Percentiles rank a stretch among this genome's conserved stretches.
Conservation (phyloP, 192 early-diverging fungal species). For the Entomortierella lignicola region DNA sequence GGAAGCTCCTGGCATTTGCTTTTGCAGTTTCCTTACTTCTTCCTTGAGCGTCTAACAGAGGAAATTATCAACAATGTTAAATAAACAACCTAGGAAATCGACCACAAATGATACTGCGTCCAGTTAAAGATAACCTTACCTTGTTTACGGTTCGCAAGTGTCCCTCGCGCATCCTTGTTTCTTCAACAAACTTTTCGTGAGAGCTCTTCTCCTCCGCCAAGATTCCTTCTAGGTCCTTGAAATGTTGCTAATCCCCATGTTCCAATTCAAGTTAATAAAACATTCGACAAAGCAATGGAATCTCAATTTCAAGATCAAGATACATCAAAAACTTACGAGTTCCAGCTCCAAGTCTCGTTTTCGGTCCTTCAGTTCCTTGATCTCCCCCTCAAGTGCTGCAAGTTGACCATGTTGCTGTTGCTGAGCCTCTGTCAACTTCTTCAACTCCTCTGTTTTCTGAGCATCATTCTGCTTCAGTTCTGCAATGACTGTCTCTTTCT, state of each 20-base stretch:
- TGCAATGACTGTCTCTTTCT: slow-evolving; percentile 29
- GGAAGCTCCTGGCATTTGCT: slow-evolving; percentile 17
- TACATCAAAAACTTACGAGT: slow-evolving; percentile 11
- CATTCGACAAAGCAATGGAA: no score
- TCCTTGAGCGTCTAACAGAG: slow-evolving; percentile 86
- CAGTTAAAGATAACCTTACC: no score
- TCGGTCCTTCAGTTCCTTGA: slow-evolving; percentile 27
- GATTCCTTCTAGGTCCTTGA: slow-evolving; percentile 58
- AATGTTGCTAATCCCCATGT: slow-evolving; percentile 62
- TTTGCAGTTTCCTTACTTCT: slow-evolving; percentile 77
- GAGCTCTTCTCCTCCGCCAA: slow-evolving; percentile 54
- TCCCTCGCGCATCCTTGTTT: slow-evolving; percentile 72
- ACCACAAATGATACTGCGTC: no score
- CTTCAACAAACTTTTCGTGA: slow-evolving; percentile 71
- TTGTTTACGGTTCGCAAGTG: slow-evolving; percentile 80
- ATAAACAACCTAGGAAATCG: no score
- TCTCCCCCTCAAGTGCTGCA: slow-evolving; percentile 37
- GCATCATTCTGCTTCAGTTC: slow-evolving; percentile 22
- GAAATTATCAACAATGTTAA: no score
- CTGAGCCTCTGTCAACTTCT: slow-evolving; percentile 20
- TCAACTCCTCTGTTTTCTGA: slow-evolving; percentile 14
- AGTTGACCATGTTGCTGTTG: slow-evolving; percentile 26
- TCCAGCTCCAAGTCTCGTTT: slow-evolving; percentile 40
- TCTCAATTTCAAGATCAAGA: not conserved
- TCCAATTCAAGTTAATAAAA: no score